Base-by-base conservation (phyloP, 2,329 filamentous ascomycete species). In the Pseudopithomyces maydicus region DNA sequence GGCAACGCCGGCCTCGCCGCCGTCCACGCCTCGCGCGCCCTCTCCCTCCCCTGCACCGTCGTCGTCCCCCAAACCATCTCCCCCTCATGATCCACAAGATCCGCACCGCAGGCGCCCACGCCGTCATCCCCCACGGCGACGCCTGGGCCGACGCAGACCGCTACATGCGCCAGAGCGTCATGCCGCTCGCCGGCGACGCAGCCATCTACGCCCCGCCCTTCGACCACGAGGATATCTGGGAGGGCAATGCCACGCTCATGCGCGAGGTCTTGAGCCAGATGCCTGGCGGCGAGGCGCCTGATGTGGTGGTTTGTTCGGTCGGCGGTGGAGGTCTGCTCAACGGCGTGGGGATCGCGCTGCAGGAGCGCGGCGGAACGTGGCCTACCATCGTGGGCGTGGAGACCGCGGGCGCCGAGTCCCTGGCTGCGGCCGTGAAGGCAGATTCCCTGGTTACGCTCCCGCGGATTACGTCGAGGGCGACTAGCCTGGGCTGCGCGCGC, bases 1-100 rank as follows among this genome's bases (percentile, higher is more conserved):
- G 92, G 92, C 55, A 96, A 96, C 71, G 92, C 92, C 2, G 92
- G 92, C 1, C 85, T 96, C 3, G 92, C 91, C 1, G 91, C 90
- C 67, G 90, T 91, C 15, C 88, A 86, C 46, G 89, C 91, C 1
- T 89, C 91, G 12, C 79, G 80, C 22, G 80, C 84, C 2, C 82
- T 95, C 6, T 77, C 81, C 6, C 82, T 85, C 36, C 87, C 85
- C 1, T 88, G 86, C 72, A 94, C 91, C 5, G 89, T 96, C 58
- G 89, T 92, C 29, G 85, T 95, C 1, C 90, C 92, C 0, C 71
- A 80, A 8, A 80, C 79, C 6, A 90, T 90, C 0, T 88, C 32
- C 79, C 84, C 1, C 75, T 88, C 59, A 93, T 96, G 86, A 82
- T 92, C 48, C 78, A 81, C 41, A 92, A 91, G 77, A 81, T 96